These are phyloP conservation scores for Pseudogymnoascus sp. DNA, from an alignment of 2,329 filamentous ascomycete species.

Conservation along the genomic window DNA sequence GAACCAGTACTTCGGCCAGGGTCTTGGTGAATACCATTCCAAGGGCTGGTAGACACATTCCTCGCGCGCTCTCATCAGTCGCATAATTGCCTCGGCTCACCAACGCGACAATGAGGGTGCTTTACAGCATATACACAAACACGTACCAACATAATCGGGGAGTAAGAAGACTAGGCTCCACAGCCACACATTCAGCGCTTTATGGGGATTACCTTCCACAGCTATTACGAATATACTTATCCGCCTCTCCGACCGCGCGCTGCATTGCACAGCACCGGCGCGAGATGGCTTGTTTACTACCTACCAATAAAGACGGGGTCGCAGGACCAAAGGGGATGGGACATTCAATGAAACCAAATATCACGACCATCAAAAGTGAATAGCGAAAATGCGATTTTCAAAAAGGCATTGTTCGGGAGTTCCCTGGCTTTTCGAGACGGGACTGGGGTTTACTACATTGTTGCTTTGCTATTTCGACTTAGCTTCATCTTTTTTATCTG, in stretches of 20 bases:
- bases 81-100: background rate
- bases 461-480: background rate
- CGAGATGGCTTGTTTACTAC: background rate
- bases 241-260: background rate
- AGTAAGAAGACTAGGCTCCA: background rate
- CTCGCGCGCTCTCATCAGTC: background rate
- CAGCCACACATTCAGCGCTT: background rate
- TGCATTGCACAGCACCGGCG: background rate
- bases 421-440: slow-evolving; percentile 1
- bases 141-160: slow-evolving; percentile 1
- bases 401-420: background rate
- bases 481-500: background rate
- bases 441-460: background rate
- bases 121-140: background rate
- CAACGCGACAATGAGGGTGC: background rate
- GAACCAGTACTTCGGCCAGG: slow-evolving; percentile 81
- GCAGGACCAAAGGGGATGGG: background rate
- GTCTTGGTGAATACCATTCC: slow-evolving; percentile 72
- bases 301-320: background rate
- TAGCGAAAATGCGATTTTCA: background rate
- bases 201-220: background rate
- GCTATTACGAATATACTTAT: slow-evolving; percentile 1
- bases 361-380: background rate
- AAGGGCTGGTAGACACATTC: slow-evolving; percentile 64
- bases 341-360: background rate